Evolutionary conservation across 2,329 filamentous ascomycete species (phyloP), one percentile per base, ranked within the genome.

Genomic region (Penicillium italicum): DNA sequence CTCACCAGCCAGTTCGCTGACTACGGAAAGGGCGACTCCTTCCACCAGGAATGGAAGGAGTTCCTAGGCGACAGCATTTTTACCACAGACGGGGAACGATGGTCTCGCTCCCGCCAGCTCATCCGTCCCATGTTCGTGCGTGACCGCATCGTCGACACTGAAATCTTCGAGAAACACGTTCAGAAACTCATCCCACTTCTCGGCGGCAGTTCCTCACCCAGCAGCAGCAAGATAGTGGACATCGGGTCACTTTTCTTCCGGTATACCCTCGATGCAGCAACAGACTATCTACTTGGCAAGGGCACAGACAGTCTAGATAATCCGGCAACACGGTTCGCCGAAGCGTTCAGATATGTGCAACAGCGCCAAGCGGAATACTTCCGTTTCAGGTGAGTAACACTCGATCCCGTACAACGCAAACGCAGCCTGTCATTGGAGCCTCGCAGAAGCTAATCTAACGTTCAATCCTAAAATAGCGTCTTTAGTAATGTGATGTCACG

Each of bases 61-160:
- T 95, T 96, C 63, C 77, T 96, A 20, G 91, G 91, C n/a, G 86
- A 95, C 69, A 86, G 87, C 76, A 90, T 90, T 77, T 91, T 90
- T 73, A 86, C 86, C 8, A 95, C 90, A 0, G 92, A 97, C 69
- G 88, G 89, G 3, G 79, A 85, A 30, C 74, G 82, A 44, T 97
- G 92, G 92, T 89, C 93, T 63, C 80, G 82, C 55, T 91, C 87
- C 50, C 83, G 93, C n/a, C 87, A 92, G 66, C 80, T 97, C 51
- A 86, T 97, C 59, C 81, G 91, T 3, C 92, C 92, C 0, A 91
- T 95, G 74, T 96, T 97, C 73, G 85, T 90, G 66, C 88, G 88
- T 63, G 90, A 96, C 68, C 87, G 91, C 11, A 84, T 96, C 20
- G 89, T 88, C 55, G 90, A 97, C 70, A 78, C 96, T 50, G 82